Conservation (phyloP, 2,329 filamentous ascomycete species). For the Fulvia fulva region DNA sequence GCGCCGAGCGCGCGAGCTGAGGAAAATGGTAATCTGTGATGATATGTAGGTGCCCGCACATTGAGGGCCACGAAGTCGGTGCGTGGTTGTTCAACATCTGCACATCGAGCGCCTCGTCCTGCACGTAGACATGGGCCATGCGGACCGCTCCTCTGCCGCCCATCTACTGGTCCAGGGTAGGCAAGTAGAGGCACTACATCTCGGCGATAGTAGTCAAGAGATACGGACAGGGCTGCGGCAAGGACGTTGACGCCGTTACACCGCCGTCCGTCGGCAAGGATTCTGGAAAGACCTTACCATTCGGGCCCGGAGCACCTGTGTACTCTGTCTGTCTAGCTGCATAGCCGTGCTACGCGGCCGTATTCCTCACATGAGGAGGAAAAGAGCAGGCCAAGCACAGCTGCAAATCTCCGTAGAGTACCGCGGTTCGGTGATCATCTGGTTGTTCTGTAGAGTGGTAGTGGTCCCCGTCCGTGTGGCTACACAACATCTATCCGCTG, state of each 20-base stretch:
- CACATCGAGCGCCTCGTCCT: neutral
- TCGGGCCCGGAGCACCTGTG: neutral
- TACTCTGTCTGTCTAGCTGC: constrained; percentile 3
- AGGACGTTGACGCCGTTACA: neutral
- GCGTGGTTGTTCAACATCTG: neutral
- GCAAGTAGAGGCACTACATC: neutral
- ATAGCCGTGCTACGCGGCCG: neutral
- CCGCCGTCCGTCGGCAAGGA: neutral
- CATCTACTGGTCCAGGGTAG: neutral
- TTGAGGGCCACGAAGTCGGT: constrained; percentile 1
- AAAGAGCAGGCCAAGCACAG: neutral
- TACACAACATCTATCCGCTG: constrained; percentile 12
- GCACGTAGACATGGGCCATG: neutral
- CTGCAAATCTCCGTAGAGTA: constrained; percentile 9
- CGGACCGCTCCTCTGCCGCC: neutral
- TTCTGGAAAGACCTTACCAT: neutral
- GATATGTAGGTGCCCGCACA: neutral
- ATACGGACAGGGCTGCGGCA: neutral
- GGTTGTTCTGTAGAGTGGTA: neutral
- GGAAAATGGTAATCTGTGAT: neutral
- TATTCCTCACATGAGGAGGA: neutral
- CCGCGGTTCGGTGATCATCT: neutral
- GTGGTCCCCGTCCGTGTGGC: neutral
- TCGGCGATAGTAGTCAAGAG: neutral
- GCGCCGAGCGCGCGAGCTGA: too few species aligned